phyloP scores from a whole-genome alignment of 768 basidiomycete genomes.

The Pholiota microspora region DNA sequence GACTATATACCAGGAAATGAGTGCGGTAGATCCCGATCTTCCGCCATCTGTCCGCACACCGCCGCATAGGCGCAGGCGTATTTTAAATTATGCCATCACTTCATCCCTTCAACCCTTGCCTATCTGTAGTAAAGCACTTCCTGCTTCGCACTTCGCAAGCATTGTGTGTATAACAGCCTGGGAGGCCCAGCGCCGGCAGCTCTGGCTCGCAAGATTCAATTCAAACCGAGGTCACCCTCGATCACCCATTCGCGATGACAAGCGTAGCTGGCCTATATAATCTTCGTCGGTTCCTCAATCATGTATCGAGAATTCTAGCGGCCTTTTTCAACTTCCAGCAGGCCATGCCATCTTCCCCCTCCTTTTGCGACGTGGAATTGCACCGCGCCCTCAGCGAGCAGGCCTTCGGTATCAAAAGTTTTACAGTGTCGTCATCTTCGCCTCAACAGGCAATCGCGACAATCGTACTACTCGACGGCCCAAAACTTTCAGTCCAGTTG shows the following conservation, averaged over 20 bases:
- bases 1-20: neutral
- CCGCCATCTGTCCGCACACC: slow-evolving; percentile 9
- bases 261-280: slow-evolving; percentile 25
- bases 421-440: slow-evolving; percentile 36
- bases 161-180: slow-evolving; percentile 16
- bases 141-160: slow-evolving; percentile 20
- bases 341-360: slow-evolving; percentile 19
- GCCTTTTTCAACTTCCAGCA: slow-evolving; percentile 12
- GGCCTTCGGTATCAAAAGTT: slow-evolving; percentile 51
- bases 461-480: slow-evolving; percentile 58
- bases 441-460: slow-evolving; percentile 49
- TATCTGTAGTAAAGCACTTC: slow-evolving; percentile 17
- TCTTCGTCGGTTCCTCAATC: slow-evolving; percentile 17
- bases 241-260: slow-evolving; percentile 19
- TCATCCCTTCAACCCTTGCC: slow-evolving; percentile 18
- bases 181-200: slow-evolving; percentile 16
- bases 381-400: slow-evolving; percentile 55
- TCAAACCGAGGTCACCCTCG: slow-evolving; percentile 11
- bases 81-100: slow-evolving; percentile 22
- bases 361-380: slow-evolving; percentile 51
- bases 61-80: slow-evolving; percentile 8
- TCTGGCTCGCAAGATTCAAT: slow-evolving; percentile 14
- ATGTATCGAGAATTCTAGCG: slow-evolving; percentile 17
- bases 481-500: slow-evolving; percentile 42
- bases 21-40: slow-evolving; percentile 26